Base-by-base conservation (phyloP, 2,329 filamentous ascomycete genomes). In the Phaeophleospora eucalypticola region DNA sequence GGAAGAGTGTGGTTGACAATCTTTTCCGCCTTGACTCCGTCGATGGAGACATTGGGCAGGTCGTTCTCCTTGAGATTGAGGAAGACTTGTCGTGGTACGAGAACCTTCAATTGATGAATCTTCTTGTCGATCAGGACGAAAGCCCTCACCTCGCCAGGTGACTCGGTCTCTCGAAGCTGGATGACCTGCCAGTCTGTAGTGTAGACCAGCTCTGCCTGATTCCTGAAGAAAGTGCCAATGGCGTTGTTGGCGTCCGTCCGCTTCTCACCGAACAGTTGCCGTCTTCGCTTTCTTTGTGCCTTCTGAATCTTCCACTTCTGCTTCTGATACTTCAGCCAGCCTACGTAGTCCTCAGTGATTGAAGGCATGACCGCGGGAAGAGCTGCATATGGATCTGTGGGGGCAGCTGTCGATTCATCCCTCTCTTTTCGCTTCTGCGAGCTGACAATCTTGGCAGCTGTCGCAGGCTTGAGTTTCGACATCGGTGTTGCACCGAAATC, bases 301-400 rank as follows among this genome's bases (percentile, higher is more conserved):
- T 89, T 95, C 65, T 99, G 93, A 32, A 97, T 85, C 72, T 91
- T 96, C 93, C 93, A 99, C 69, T 98, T 98, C 71, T 90, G 82
- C 69, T 99, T 99, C 65, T 98, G 93, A 62, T 97, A 97, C 62
- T 86, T 79, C 43, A 99, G 68, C 74, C 95, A 98, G 0, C 81
- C 88, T 15, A 81, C 73, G 58, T 99, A 99, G 67, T 98, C 86
- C 40, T 93, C 82, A 0, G 83, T 87, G 16, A 93, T 86, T 18
- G 79, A 80, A 1, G 93, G 91, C 86, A 95, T 94, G 35, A 81
- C 78, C 51, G 85, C 81, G 0, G 93, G 93, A 12, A 98, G 75
- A 18, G 81, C 81, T 20, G 89, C 84, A 67, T 89, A 94, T 0
- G 89, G 89, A 62, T 97, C 87, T 0, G 78, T 69, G 2, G 79